Conservation (phyloP, 495 filamentous ascomycete genomes). For the Echria macrotheca region DNA sequence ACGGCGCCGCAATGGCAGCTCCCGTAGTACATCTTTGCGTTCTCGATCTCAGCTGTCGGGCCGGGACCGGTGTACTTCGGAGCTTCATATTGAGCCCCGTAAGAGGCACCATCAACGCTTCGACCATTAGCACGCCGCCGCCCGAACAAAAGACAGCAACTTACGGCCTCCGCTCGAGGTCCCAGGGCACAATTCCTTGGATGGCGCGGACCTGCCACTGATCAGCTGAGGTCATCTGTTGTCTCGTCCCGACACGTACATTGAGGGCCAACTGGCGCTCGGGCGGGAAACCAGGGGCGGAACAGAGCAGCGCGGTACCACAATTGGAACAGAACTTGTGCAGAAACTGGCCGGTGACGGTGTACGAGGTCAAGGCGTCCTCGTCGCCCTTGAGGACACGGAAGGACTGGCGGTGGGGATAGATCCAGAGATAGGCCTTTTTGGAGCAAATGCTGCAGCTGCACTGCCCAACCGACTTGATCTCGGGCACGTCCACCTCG, state of each 20-base stretch:
- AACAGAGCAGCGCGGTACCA: conserved; percentile 26
- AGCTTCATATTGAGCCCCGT: conserved; percentile 25
- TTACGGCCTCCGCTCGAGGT: conserved; percentile 26
- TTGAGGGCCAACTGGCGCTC: background rate
- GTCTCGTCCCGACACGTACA: no score
- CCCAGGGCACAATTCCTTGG: conserved; percentile 35
- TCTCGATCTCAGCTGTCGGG: conserved; percentile 32
- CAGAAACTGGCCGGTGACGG: conserved; percentile 23
- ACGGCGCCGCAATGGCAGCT: conserved; percentile 51
- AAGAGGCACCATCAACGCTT: conserved; percentile 33
- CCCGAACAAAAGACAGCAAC: conserved; percentile 1
- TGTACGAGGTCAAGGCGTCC: conserved; percentile 31
- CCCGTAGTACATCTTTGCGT: conserved; percentile 39
- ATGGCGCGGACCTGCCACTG: conserved; percentile 23
- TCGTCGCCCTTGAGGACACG: conserved; percentile 36
- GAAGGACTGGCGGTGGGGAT: conserved; percentile 23
- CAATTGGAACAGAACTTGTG: conserved; percentile 41
- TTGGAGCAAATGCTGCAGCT: conserved; percentile 51
- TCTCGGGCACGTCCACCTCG: conserved; percentile 38
- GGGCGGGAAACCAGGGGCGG: background rate
- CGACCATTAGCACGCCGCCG: background rate
- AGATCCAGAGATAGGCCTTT: conserved; percentile 37
- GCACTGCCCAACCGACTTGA: conserved; percentile 35
- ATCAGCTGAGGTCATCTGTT: no score
- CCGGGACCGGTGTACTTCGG: conserved; percentile 34